phyloP scores from a whole-genome alignment of 176 grass and related monocot species.

The Oryza coarctata region DNA sequence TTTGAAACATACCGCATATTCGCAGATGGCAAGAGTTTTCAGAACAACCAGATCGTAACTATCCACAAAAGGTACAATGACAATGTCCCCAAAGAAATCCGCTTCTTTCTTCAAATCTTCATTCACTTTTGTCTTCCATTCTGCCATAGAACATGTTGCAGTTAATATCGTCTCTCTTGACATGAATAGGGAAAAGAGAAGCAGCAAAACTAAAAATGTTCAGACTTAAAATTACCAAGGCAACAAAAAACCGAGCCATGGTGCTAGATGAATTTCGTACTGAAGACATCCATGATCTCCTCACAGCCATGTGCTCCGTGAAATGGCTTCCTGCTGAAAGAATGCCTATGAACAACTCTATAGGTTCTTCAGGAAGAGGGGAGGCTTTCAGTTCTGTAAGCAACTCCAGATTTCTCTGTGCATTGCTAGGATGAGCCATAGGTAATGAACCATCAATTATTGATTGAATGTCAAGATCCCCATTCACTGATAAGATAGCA shows the following conservation, averaged over 20 bases:
- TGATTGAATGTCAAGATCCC: constrained; percentile 54
- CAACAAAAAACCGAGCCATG: constrained; percentile 77
- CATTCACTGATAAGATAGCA: constrained; percentile 46
- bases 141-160: constrained; percentile 44
- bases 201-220: neutral
- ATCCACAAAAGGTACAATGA: constrained; percentile 68
- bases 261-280: constrained; percentile 59
- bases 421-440: constrained; percentile 41
- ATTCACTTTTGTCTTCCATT: constrained; percentile 64
- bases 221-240: constrained; percentile 44
- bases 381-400: constrained; percentile 53
- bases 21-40: constrained; percentile 75
- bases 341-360: constrained; percentile 75
- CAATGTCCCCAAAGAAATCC: constrained; percentile 72
- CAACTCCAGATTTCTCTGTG: constrained; percentile 52
- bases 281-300: constrained; percentile 81
- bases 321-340: constrained; percentile 75
- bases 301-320: constrained; percentile 74
- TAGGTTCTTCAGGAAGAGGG: constrained; percentile 44
- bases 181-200: neutral
- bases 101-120: constrained; percentile 67
- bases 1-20: constrained; percentile 61
- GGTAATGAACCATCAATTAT: constrained; percentile 71
- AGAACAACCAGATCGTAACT: constrained; percentile 81
- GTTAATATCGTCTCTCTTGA: neutral